Conservation (phyloP, 2,329 filamentous ascomycete species). For the Volutella citrinella region DNA sequence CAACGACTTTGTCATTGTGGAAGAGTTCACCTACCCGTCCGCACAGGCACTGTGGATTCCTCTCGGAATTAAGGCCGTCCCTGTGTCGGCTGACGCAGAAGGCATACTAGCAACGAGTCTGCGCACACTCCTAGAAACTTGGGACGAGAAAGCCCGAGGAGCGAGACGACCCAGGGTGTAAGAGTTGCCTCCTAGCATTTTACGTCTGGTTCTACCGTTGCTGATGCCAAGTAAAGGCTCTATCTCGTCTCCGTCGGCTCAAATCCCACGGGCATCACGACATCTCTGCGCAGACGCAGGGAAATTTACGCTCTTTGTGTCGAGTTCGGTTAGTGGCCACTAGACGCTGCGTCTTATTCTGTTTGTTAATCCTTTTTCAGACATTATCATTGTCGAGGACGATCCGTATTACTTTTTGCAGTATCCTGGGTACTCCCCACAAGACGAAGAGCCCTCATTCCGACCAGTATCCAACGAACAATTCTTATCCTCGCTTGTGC, state of each 20-base stretch:
- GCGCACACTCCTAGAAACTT: constrained; percentile 16
- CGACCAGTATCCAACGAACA: constrained; percentile 3
- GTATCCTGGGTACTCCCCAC: constrained; percentile 15
- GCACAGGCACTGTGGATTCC: constrained; percentile 30
- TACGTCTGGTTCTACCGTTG: too few species aligned
- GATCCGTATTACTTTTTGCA: constrained; percentile 27
- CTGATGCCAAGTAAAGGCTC: too few species aligned
- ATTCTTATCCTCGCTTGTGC: constrained; percentile 16
- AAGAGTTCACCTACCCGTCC: constrained; percentile 30
- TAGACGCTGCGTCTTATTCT: too few species aligned
- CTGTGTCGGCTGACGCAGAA: constrained; percentile 24
- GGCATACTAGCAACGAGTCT: constrained; percentile 22
- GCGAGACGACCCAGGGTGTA: constrained; percentile 16
- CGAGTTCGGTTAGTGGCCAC: constrained; percentile 31
- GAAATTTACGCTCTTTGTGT: constrained; percentile 50
- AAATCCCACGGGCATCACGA: constrained; percentile 68
- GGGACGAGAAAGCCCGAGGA: constrained; percentile 15
- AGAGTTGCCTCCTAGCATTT: not conserved
- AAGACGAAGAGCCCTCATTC: not conserved
- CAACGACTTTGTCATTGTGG: constrained; percentile 26
- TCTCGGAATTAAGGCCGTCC: constrained; percentile 20
- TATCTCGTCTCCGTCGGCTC: constrained; percentile 52
- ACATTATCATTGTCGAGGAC: constrained; percentile 14
- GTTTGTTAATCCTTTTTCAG: not conserved
- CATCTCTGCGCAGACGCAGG: constrained; percentile 52